Base-by-base conservation (phyloP, 225 moss, liverwort and hornwort genomes). In the Pseudoscleropodium purum region DNA sequence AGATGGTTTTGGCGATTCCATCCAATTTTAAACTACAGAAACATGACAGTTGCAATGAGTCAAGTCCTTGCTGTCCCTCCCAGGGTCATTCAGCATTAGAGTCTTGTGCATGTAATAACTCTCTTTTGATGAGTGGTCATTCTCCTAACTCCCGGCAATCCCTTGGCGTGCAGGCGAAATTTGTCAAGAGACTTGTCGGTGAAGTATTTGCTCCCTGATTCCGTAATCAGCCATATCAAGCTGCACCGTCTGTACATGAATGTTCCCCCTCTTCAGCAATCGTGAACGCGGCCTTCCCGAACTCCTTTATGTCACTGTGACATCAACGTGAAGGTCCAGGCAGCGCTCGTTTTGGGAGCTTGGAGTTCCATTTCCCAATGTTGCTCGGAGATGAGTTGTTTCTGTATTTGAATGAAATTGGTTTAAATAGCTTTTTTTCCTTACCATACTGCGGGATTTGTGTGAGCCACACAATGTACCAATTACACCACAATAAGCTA, bases 151-250 rank as follows among this genome's bases (percentile, higher is more conserved):
- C 27, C 37, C 54, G 64, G 13, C 59, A 41, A 64, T 81, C 11
- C 63, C 25, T 87, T 85, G 61, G 4, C 5, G 5, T 90, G 89
- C 96, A 97, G 97, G 91, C 91, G 94, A 84, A 94, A 95, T 89
- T 89, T 99, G 91, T 91, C 91, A 27, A 96, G 99, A 91, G 96
- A 96, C 86, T 87, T 99, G 47, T 99, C 99, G 60, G 92, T 99
- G 83, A 97, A 97, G 90, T 99, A 99, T 90, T 88, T 97, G 95
- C 92, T 94, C 18, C 86, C 96, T 68, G 99, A 97, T 90, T 54
- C 88, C 68, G 97, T 99, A n/a, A 96, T 99, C 88, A 89, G 87
- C 89, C 94, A 99, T 84, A 96, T 99, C 87, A 96, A 94, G 93
- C 90, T 92, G 84, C 95, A 99, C 86, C 91, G 95, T 65, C 92